Percentiles rank a stretch among this genome's conserved stretches.
Evolutionary conservation across 1,139 yeast genomes (phyloP).

Genomic region (Meyerozyma elateridarum): DNA sequence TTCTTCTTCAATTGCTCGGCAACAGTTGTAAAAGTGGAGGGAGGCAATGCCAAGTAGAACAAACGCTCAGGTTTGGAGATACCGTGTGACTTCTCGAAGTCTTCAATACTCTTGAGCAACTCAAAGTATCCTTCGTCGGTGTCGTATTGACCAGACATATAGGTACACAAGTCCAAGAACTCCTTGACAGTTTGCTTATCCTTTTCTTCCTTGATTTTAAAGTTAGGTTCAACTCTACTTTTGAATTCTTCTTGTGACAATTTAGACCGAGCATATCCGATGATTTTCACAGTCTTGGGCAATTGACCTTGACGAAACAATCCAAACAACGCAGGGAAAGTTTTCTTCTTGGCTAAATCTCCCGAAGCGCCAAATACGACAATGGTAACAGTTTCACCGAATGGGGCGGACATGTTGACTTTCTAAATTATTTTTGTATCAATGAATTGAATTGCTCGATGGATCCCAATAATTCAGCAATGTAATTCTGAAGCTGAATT

Average conservation of each 20-base stretch:
- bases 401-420: conserved; percentile 17
- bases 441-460: too few species aligned
- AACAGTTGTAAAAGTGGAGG: conserved; percentile 80
- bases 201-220: conserved; percentile 52
- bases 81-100: conserved; percentile 48
- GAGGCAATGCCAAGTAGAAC: conserved; percentile 92
- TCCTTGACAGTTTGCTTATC: conserved; percentile 50
- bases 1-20: conserved; percentile 66
- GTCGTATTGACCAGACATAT: conserved; percentile 79
- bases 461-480: too few species aligned
- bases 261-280: conserved; percentile 89
- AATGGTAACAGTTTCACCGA: conserved; percentile 63
- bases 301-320: conserved; percentile 71
- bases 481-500: too few species aligned
- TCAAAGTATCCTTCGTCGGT: conserved; percentile 63
- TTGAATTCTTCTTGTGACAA: conserved; percentile 63
- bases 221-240: conserved; percentile 57
- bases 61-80: conserved; percentile 61
- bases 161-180: conserved; percentile 62
- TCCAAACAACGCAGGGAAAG: conserved; percentile 79
- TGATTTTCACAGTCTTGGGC: conserved; percentile 64
- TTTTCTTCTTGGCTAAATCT: conserved; percentile 94
- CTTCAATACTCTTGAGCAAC: conserved; percentile 51
- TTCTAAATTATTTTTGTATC: too few species aligned
- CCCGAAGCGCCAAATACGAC: conserved; percentile 97